phyloP scores from a whole-genome alignment of 257 asterid species.

The Solanum tarijense region DNA sequence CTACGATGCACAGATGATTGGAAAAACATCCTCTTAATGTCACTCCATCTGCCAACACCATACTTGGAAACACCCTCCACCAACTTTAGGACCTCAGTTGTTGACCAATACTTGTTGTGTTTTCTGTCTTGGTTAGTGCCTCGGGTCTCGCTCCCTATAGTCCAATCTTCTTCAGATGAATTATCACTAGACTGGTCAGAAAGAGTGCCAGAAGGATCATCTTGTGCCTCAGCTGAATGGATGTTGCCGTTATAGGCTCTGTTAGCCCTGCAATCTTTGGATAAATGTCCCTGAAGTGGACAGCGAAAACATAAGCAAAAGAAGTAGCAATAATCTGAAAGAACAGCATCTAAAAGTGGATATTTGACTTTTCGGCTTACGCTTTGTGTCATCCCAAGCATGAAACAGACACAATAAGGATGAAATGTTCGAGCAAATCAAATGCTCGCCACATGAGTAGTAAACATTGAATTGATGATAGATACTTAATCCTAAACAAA shows the following conservation, averaged over 20 bases:
- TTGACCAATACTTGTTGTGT: conserved; percentile 2
- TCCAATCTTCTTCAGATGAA: conserved; percentile 2
- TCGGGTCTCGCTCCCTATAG: not conserved
- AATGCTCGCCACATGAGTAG: not conserved
- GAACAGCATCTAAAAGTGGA: not conserved
- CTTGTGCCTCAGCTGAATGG: not conserved
- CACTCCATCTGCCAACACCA: conserved; percentile 11
- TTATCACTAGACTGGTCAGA: not conserved
- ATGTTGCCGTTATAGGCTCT: not conserved
- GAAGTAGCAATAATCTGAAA: not conserved
- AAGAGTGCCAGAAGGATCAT: not conserved
- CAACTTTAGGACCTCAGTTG: conserved; percentile 5
- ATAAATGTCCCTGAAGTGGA: not conserved
- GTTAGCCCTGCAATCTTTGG: not conserved
- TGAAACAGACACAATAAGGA: not conserved
- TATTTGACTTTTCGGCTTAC: not conserved
- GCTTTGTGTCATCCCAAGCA: not conserved
- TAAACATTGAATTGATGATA: not conserved
- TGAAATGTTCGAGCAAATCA: not conserved
- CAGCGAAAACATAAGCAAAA: not conserved
- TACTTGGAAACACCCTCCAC: conserved; percentile 10
- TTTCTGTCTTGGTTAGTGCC: not conserved
- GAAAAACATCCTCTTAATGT: conserved; percentile 1
- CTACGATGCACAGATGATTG: not conserved
- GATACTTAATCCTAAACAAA: not conserved